phyloP scores from a whole-genome alignment of 179 eudicot species.

The Beta lomatogona region DNA sequence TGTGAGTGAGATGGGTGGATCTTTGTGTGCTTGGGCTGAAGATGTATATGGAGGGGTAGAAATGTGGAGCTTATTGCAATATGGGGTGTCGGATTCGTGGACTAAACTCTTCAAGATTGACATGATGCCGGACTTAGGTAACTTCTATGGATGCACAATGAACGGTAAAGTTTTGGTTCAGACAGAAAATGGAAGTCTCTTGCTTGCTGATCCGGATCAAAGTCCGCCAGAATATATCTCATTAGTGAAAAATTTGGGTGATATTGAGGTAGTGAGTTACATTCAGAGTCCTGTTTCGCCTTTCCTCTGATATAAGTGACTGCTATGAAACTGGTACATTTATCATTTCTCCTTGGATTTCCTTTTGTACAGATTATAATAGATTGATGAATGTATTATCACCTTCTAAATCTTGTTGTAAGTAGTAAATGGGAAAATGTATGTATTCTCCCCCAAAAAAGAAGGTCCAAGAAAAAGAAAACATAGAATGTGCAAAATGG shows the following conservation, averaged over 20 bases:
- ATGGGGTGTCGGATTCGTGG: conserved; percentile 33
- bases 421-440: background rate
- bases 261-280: conserved; percentile 33
- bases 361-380: conserved; percentile 16
- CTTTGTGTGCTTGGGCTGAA: conserved; percentile 33
- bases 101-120: conserved; percentile 26
- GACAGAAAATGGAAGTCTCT: conserved; percentile 29
- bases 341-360: conserved; percentile 8
- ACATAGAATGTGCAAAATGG: background rate
- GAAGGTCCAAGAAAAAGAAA: background rate
- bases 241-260: conserved; percentile 28
- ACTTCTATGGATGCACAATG: conserved; percentile 31
- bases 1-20: conserved; percentile 35
- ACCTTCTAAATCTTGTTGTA: conserved; percentile 10
- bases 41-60: conserved; percentile 26
- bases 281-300: conserved; percentile 38
- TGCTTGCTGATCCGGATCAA: conserved; percentile 30
- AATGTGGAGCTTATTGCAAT: conserved; percentile 31
- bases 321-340: background rate
- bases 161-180: conserved; percentile 33
- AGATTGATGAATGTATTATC: background rate
- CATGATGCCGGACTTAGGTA: conserved; percentile 15
- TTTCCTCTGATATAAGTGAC: conserved; percentile 11
- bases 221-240: conserved; percentile 11
- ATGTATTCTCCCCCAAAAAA: background rate